Evolutionary conservation across 495 filamentous ascomycete genomes (phyloP).

Genomic region (Stereocaulon alpinum): DNA sequence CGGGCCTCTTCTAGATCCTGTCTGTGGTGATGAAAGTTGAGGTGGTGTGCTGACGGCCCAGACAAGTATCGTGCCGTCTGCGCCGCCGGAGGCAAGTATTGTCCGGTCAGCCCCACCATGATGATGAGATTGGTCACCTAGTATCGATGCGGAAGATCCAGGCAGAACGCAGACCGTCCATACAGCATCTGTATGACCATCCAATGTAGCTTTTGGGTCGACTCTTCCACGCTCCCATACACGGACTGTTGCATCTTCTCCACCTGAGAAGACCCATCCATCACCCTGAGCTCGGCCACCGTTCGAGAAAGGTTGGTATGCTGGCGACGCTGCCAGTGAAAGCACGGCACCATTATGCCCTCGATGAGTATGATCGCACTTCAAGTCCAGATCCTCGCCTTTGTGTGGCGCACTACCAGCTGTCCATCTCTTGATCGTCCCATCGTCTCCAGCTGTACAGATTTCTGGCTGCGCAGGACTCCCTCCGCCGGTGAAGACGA

Average conservation of each 20-base stretch:
- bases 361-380: constrained; percentile 86
- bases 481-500: constrained; percentile 92
- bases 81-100: constrained; percentile 79
- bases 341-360: constrained; percentile 88
- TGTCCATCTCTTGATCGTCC: constrained; percentile 91
- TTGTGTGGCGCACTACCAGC: constrained; percentile 30
- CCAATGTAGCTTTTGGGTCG: constrained; percentile 88
- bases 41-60: constrained; percentile 94
- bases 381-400: constrained; percentile 74
- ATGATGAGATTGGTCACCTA: constrained; percentile 54
- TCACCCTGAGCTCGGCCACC: constrained; percentile 77
- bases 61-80: constrained; percentile 84
- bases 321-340: constrained; percentile 74
- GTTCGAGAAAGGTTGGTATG: constrained; percentile 73
- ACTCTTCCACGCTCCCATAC: constrained; percentile 93
- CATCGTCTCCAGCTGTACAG: constrained; percentile 92
- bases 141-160: constrained; percentile 65
- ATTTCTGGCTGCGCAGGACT: constrained; percentile 92
- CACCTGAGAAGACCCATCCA: constrained; percentile 96
- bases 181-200: constrained; percentile 89
- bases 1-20: constrained; percentile 54
- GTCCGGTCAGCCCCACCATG: constrained; percentile 75
- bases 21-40: constrained; percentile 67
- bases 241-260: constrained; percentile 82
- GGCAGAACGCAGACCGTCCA: constrained; percentile 94